These are phyloP conservation scores for Phialophora macrospora DNA, from an alignment of 2,329 filamentous ascomycete genomes.

Conservation along the genomic window DNA sequence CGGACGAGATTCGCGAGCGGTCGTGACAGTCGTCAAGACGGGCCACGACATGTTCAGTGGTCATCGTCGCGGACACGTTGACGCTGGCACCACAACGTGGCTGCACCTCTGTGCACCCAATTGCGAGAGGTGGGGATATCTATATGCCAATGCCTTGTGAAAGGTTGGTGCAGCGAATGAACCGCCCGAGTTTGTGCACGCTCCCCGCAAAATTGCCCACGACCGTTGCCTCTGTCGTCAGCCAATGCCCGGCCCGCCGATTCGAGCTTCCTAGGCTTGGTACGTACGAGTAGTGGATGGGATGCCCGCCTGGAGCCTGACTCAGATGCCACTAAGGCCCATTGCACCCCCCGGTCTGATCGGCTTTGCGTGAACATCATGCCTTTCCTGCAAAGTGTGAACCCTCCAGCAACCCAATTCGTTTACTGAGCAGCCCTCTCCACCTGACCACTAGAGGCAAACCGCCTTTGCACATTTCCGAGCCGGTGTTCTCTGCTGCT, in stretches of 20 bases:
- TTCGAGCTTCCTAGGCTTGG: background rate
- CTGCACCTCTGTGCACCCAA: background rate
- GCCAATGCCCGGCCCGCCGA: background rate
- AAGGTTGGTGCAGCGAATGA: slow-evolving; percentile 8
- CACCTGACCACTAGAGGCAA: background rate
- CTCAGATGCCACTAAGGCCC: background rate
- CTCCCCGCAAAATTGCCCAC: background rate
- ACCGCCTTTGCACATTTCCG: background rate
- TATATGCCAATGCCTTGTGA: background rate
- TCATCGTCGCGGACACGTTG: background rate
- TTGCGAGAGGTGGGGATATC: background rate
- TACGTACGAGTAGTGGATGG: background rate
- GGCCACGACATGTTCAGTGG: background rate
- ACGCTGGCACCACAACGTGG: background rate
- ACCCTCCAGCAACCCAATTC: slow-evolving; percentile 4
- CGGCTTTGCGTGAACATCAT: background rate
- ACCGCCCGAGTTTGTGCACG: background rate
- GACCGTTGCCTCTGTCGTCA: background rate
- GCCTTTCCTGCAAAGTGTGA: background rate
- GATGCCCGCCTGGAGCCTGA: background rate
- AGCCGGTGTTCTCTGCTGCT: background rate
- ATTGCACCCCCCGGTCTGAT: background rate
- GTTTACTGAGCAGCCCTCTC: background rate
- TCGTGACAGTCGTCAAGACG: background rate
- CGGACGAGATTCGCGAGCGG: background rate